A percentile compares a stretch with the other conserved stretches of the same genome.
Evolutionary conservation across 164 flowering plant species (phyloP).

Genomic region (Vitis rupestris): DNA sequence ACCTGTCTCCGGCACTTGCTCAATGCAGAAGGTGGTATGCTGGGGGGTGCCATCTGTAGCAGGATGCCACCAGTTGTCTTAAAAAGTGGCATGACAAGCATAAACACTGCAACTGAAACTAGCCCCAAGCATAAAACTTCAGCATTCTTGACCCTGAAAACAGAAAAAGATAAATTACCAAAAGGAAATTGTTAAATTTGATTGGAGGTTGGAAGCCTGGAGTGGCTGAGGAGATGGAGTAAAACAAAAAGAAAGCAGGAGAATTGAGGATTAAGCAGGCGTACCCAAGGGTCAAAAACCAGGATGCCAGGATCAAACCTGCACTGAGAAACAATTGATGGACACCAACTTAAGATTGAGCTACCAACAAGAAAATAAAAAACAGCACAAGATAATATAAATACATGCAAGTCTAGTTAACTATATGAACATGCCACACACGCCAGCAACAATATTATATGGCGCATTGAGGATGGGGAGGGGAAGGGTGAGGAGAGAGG

Average conservation of each 20-base stretch:
- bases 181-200: no score
- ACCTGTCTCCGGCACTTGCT: constrained; percentile 93
- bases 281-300: constrained; percentile 90
- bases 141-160: constrained; percentile 81
- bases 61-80: constrained; percentile 73
- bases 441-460: no score
- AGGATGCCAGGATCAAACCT: constrained; percentile 94
- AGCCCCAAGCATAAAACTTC: constrained; percentile 94
- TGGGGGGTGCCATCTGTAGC: constrained; percentile 89
- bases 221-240: neutral
- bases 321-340: constrained; percentile 64
- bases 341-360: constrained; percentile 22
- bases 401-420: no score
- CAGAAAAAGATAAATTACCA: neutral
- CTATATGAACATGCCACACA: no score
- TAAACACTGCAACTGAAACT: constrained; percentile 78
- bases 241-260: constrained; percentile 2
- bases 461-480: neutral
- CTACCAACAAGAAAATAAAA: neutral
- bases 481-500: neutral
- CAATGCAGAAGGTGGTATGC: constrained; percentile 76
- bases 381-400: neutral
- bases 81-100: constrained; percentile 89
- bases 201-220: neutral
- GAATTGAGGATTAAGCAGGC: no score